Conservation (phyloP, 345 rosid species). For the Noccaea caerulescens region DNA sequence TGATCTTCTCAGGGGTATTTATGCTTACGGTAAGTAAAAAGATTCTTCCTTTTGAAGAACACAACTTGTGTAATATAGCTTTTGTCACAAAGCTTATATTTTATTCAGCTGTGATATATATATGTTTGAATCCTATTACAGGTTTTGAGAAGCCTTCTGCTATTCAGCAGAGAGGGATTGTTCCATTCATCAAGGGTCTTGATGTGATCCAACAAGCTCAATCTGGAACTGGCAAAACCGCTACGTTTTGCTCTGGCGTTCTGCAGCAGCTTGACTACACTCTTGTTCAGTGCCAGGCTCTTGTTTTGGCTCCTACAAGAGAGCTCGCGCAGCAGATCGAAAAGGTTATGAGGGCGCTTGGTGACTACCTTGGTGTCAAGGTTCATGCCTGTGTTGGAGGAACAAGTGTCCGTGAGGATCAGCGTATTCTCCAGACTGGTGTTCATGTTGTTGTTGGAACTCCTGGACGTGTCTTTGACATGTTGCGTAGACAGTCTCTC, state of each 20-base stretch:
- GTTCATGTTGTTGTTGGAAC: constrained; percentile 97
- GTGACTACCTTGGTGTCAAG: constrained; percentile 88
- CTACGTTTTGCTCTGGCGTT: constrained; percentile 93
- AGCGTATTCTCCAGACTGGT: constrained; percentile 86
- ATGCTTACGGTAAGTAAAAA: constrained; percentile 74
- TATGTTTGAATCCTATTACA: background rate
- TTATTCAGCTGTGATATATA: background rate
- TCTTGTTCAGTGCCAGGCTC: constrained; percentile 76
- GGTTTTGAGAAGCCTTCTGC: constrained; percentile 98
- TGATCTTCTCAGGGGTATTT: constrained; percentile 87
- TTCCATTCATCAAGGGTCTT: constrained; percentile 90
- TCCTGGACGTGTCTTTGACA: constrained; percentile 97
- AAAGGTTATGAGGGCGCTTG: constrained; percentile 95
- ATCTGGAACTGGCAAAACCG: constrained; percentile 95
- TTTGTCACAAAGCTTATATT: background rate
- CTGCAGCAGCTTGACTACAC: constrained; percentile 81
- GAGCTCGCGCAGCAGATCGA: constrained; percentile 95
- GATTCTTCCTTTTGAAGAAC: background rate
- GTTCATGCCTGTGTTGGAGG: constrained; percentile 98
- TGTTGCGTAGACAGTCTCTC: constrained; percentile 87
- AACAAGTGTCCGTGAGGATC: constrained; percentile 93
- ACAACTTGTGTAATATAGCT: background rate
- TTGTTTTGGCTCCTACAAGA: constrained; percentile 90
- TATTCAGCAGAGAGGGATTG: constrained; percentile 92
- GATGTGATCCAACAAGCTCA: constrained; percentile 98